A percentile compares a stretch with the other conserved stretches of the same genome.
These are phyloP conservation scores for Xylaria intraflava DNA, from an alignment of 495 filamentous ascomycete species.

Conservation along the genomic window DNA sequence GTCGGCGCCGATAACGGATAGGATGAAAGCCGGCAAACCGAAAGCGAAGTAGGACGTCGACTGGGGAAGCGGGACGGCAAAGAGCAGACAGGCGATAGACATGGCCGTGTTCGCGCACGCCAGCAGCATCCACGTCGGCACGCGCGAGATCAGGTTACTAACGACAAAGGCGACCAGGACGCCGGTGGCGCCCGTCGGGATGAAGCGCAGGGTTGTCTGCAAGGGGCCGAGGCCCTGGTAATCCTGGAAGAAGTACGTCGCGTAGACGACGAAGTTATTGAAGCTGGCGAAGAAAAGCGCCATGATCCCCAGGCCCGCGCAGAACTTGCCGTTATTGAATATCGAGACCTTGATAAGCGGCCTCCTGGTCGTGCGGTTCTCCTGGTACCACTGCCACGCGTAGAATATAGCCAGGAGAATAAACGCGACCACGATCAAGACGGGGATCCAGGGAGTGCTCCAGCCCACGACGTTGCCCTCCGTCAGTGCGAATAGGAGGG, in stretches of 20 bases:
- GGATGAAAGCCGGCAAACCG: conserved; percentile 50
- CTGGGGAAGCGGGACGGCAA: conserved; percentile 49
- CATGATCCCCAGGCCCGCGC: conserved; percentile 54
- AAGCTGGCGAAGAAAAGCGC: conserved; percentile 53
- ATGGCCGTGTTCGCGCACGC: conserved; percentile 45
- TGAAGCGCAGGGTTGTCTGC: conserved; percentile 54
- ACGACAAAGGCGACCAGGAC: conserved; percentile 44
- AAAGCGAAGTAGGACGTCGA: conserved; percentile 54
- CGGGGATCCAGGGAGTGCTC: conserved; percentile 58
- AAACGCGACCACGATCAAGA: conserved; percentile 56
- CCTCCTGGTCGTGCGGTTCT: conserved; percentile 34
- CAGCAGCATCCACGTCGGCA: conserved; percentile 48
- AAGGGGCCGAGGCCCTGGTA: conserved; percentile 48
- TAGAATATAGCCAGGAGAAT: conserved; percentile 53
- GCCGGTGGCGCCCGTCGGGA: conserved; percentile 52
- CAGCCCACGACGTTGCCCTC: conserved; percentile 63
- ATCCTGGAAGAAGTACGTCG: conserved; percentile 59
- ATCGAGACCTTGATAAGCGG: conserved; percentile 56
- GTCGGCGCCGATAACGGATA: conserved; percentile 55
- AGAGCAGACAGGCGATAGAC: conserved; percentile 45
- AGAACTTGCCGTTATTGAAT: conserved; percentile 47
- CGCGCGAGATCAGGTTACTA: conserved; percentile 46
- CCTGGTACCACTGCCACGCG: conserved; percentile 57
- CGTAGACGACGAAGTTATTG: conserved; percentile 53
- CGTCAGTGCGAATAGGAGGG: conserved; percentile 55